A percentile compares a stretch with the other conserved stretches of the same genome.
phyloP scores from a whole-genome alignment of 192 early-diverging fungal species.

The Kappamyces sp. region DNA sequence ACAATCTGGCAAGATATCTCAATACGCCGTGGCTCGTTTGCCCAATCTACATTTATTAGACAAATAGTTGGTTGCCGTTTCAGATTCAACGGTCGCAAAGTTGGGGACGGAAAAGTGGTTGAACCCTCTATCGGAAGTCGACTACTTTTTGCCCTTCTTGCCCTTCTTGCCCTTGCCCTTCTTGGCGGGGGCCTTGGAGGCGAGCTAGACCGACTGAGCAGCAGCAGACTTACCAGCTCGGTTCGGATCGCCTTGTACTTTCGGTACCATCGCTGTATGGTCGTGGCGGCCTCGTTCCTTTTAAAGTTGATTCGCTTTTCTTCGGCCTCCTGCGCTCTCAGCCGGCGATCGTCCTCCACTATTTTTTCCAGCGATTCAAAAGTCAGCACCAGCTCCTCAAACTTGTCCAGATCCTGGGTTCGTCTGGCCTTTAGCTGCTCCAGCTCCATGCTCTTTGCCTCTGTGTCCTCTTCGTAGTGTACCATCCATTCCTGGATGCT shows the following conservation, averaged over 20 bases:
- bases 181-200: conserved; percentile 12
- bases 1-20: not conserved
- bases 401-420: conserved; percentile 47
- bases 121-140: too few relatives aligned
- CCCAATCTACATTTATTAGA: not conserved
- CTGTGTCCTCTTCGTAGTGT: conserved; percentile 59
- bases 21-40: not conserved
- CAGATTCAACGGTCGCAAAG: not conserved
- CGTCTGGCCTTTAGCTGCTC: conserved; percentile 46
- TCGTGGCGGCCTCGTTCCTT: conserved; percentile 23
- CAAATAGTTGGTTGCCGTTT: not conserved
- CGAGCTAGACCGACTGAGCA: not conserved
- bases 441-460: conserved; percentile 45
- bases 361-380: conserved; percentile 51
- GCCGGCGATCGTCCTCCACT: conserved; percentile 45
- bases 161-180: conserved; percentile 6
- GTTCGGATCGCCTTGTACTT: conserved; percentile 16
- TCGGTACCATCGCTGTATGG: conserved; percentile 45
- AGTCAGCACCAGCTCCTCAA: conserved; percentile 48
- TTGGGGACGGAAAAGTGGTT: not conserved
- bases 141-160: too few relatives aligned
- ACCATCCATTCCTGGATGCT: conserved; percentile 61
- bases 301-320: conserved; percentile 26
- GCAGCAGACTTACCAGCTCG: not conserved
- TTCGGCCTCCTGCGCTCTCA: conserved; percentile 39